Conservation (phyloP, 805 yeast genomes). For the Saturnispora saitoi region DNA sequence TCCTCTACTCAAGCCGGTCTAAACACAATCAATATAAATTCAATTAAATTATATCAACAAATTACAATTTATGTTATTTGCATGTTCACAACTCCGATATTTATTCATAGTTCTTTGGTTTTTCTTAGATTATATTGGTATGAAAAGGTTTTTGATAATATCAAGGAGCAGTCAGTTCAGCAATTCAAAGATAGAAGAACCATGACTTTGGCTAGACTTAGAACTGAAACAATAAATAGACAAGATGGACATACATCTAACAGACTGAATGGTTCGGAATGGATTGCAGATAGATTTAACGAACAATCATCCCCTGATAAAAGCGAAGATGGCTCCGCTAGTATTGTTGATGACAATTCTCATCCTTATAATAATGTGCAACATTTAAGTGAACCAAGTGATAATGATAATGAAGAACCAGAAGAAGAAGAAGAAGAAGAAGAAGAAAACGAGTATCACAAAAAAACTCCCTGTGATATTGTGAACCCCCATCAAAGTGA, state of each 20-base stretch:
- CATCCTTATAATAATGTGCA: conserved; percentile 10
- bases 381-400: conserved; percentile 39
- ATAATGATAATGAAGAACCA: conserved; percentile 18
- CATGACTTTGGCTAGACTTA: conserved; percentile 52
- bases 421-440: neutral
- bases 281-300: conserved; percentile 18
- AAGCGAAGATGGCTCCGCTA: conserved; percentile 3
- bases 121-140: conserved; percentile 82
- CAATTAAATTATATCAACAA: conserved; percentile 69
- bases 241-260: conserved; percentile 9
- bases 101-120: conserved; percentile 72
- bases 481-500: neutral
- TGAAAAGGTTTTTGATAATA: conserved; percentile 77
- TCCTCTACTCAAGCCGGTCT: conserved; percentile 89
- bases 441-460: neutral
- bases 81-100: conserved; percentile 74
- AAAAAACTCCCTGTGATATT: neutral
- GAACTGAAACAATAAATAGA: conserved; percentile 25
- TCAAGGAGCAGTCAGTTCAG: conserved; percentile 65
- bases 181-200: conserved; percentile 79
- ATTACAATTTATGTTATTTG: conserved; percentile 55
- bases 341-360: neutral
- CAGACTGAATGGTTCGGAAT: conserved; percentile 28
- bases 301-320: conserved; percentile 4
- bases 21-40: conserved; percentile 66